Percentiles rank a stretch among this genome's conserved stretches.
Evolutionary conservation across 371 early-diverging fungal species (phyloP).

Genomic region (Mortierella polycephala): DNA sequence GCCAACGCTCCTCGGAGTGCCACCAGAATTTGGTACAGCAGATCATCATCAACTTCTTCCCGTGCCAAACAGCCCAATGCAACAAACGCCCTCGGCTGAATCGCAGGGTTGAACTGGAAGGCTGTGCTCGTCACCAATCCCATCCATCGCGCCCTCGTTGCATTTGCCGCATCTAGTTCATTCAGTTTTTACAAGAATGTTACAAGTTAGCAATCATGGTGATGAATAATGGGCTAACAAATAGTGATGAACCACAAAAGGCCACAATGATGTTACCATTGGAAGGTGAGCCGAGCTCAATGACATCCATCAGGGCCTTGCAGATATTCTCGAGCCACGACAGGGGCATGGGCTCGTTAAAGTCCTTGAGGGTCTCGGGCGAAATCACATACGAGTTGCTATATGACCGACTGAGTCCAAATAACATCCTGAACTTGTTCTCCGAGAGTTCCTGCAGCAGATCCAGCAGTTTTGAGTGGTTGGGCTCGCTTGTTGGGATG

Average conservation of each 20-base stretch:
- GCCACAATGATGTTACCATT: slow-evolving; percentile 59
- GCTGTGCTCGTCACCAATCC: slow-evolving; percentile 89
- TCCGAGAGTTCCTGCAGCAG: slow-evolving; percentile 80
- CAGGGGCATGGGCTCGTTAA: slow-evolving; percentile 76
- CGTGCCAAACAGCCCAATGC: slow-evolving; percentile 89
- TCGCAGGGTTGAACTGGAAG: slow-evolving; percentile 92
- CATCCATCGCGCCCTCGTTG: slow-evolving; percentile 93
- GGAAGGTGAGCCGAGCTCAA: slow-evolving; percentile 81
- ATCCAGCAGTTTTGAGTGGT: slow-evolving; percentile 67
- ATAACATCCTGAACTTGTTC: slow-evolving; percentile 79
- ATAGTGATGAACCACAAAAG: neutral
- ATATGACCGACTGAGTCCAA: slow-evolving; percentile 80
- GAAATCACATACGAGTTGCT: slow-evolving; percentile 77
- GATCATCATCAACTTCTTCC: slow-evolving; percentile 88
- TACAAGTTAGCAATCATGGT: neutral
- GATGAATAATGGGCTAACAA: neutral
- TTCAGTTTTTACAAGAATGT: neutral
- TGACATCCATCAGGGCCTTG: slow-evolving; percentile 81
- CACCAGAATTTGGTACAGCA: slow-evolving; percentile 89
- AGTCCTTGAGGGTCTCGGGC: slow-evolving; percentile 72
- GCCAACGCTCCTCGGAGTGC: slow-evolving; percentile 87
- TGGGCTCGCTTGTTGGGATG: slow-evolving; percentile 72
- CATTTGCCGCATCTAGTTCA: slow-evolving; percentile 73
- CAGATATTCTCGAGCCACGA: slow-evolving; percentile 84
- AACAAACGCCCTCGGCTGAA: slow-evolving; percentile 95